Conservation (phyloP, 352 stramenopile species). For the Phytophthora chlamydospora region DNA sequence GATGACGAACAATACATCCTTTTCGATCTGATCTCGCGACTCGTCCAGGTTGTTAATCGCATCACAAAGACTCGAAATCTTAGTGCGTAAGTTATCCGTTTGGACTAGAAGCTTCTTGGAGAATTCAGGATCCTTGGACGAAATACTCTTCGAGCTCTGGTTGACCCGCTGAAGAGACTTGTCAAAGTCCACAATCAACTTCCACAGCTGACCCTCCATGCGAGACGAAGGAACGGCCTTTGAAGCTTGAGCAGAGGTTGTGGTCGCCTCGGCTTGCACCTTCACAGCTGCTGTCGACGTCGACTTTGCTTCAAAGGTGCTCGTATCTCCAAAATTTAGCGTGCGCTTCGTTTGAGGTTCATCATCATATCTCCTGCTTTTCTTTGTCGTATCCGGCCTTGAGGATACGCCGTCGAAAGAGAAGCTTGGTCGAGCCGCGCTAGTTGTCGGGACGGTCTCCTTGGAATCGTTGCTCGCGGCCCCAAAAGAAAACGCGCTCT, state of each 20-base stretch:
- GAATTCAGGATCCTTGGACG: conserved; percentile 45
- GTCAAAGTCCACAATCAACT: conserved; percentile 75
- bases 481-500: conserved; percentile 33
- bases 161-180: conserved; percentile 61
- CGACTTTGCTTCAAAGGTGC: conserved; percentile 14
- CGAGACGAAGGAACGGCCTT: conserved; percentile 40
- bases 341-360: conserved; percentile 36
- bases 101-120: conserved; percentile 34
- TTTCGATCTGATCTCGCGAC: conserved; percentile 64
- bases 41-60: conserved; percentile 67
- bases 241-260: conserved; percentile 2
- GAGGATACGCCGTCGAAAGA: conserved; percentile 35
- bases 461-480: conserved; percentile 15
- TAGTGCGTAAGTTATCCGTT: conserved; percentile 41
- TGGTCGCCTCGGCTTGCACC: conserved; percentile 7
- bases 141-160: conserved; percentile 40
- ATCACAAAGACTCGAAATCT: conserved; percentile 49
- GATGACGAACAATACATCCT: conserved; percentile 80
- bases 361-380: conserved; percentile 10
- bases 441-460: conserved; percentile 14
- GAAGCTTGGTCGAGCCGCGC: conserved; percentile 30
- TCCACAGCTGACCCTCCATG: conserved; percentile 74
- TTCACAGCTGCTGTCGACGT: conserved; percentile 14
- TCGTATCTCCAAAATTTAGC: conserved; percentile 38
- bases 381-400: conserved; percentile 12